A percentile compares a stretch with the other conserved stretches of the same genome.
These are phyloP conservation scores for Albophoma yamanashiensis DNA, from an alignment of 2,329 filamentous ascomycete genomes.

Conservation along the genomic window DNA sequence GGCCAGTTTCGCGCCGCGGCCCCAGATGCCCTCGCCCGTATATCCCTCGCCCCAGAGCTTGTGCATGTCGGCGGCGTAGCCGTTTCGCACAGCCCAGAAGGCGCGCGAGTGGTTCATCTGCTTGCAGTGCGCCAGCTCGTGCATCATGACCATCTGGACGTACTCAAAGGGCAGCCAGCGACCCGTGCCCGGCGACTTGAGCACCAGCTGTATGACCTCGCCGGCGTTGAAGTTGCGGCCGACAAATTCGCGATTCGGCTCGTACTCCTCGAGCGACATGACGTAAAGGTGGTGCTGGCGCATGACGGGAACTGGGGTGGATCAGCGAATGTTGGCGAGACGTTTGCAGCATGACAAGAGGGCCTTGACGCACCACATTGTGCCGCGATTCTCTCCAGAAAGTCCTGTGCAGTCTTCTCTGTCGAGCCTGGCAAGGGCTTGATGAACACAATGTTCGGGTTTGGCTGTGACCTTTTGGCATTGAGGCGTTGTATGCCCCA, in stretches of 20 bases:
- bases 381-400: conserved; percentile 67
- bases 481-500: conserved; percentile 72
- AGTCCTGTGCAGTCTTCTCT: conserved; percentile 54
- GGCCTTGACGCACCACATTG: conserved; percentile 49
- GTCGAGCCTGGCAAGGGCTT: conserved; percentile 60
- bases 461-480: conserved; percentile 62
- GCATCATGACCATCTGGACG: conserved; percentile 94
- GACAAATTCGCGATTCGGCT: conserved; percentile 71
- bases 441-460: conserved; percentile 74
- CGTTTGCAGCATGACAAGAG: too few species aligned
- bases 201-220: conserved; percentile 75
- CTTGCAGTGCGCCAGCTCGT: conserved; percentile 79
- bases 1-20: conserved; percentile 52
- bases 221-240: conserved; percentile 87
- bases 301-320: conserved; percentile 52
- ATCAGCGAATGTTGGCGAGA: not conserved
- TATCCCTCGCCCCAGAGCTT: conserved; percentile 60
- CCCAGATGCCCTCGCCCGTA: conserved; percentile 77
- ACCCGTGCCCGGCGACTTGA: conserved; percentile 53
- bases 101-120: conserved; percentile 82
- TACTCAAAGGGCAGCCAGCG: conserved; percentile 74
- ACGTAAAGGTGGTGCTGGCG: conserved; percentile 52
- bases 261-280: conserved; percentile 69
- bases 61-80: conserved; percentile 61
- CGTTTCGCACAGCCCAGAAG: conserved; percentile 73